Evolutionary conservation across 2,329 filamentous ascomycete genomes (phyloP).

Genomic region (Pseudogymnoascus sp.): DNA sequence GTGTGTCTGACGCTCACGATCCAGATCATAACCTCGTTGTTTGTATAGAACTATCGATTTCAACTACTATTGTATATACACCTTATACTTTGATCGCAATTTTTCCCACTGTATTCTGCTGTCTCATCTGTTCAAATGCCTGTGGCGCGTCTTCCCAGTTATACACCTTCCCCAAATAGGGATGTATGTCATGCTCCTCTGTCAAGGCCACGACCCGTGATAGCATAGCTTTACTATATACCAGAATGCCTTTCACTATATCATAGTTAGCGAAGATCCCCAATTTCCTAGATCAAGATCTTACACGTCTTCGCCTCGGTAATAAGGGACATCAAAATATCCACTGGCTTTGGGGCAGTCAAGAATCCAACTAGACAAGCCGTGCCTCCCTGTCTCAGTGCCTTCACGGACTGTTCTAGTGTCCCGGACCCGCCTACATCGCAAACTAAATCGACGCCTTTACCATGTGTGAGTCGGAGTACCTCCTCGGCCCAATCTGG

Average conservation of each 20-base stretch:
- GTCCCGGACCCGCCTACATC: conserved; percentile 50
- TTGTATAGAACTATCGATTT: neutral
- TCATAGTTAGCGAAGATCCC: neutral
- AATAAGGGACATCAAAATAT: conserved; percentile 13
- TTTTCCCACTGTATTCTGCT: conserved; percentile 8
- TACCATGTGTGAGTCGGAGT: conserved; percentile 38
- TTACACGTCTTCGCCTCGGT: neutral
- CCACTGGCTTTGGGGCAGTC: neutral
- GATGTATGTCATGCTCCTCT: conserved; percentile 7
- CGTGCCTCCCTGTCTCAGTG: neutral
- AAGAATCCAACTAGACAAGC: neutral
- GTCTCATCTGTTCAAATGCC: conserved; percentile 1
- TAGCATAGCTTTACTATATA: neutral
- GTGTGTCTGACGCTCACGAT: neutral
- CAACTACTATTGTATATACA: neutral
- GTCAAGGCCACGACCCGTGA: neutral
- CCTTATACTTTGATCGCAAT: conserved; percentile 16
- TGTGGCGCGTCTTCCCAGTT: neutral
- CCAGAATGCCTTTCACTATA: neutral
- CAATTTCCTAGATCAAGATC: too few species aligned
- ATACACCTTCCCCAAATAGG: conserved; percentile 6
- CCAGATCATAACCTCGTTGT: neutral
- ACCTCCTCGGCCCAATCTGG: conserved; percentile 48
- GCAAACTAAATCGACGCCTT: conserved; percentile 49
- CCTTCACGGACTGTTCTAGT: conserved; percentile 38